Percentiles rank a stretch among this genome's conserved stretches.
These are phyloP conservation scores for Trichosporon ovoides DNA, from an alignment of 1,284 basidiomycete species.

Conservation along the genomic window DNA sequence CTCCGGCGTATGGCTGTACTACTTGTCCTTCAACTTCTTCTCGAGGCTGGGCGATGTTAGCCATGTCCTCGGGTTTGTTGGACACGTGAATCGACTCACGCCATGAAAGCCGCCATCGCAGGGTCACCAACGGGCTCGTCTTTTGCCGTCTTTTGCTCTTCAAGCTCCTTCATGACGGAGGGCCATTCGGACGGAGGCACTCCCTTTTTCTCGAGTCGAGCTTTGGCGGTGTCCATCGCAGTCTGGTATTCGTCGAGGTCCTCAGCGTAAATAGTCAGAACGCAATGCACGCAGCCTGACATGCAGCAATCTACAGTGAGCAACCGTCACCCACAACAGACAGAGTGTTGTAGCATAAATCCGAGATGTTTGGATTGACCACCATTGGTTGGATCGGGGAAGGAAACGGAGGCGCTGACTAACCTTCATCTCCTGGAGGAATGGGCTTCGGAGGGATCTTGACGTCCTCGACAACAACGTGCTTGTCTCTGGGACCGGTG, in stretches of 20 bases:
- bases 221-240: conserved; percentile 55
- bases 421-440: conserved; percentile 42
- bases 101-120: conserved; percentile 20
- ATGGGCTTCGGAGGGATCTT: conserved; percentile 36
- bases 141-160: conserved; percentile 7
- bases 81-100: too few species aligned
- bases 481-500: conserved; percentile 17
- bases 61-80: too few species aligned
- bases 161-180: conserved; percentile 28
- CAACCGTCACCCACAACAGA: background rate
- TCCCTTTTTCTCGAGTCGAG: conserved; percentile 52
- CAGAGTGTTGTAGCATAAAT: too few species aligned
- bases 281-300: conserved; percentile 83
- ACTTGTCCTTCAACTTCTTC: conserved; percentile 8
- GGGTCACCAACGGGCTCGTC: conserved; percentile 10
- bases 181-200: conserved; percentile 68
- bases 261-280: conserved; percentile 80
- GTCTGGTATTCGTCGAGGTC: conserved; percentile 61
- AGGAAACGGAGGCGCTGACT: too few species aligned
- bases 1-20: background rate
- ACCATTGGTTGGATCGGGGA: background rate
- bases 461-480: conserved; percentile 31
- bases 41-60: conserved; percentile 8
- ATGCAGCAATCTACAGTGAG: conserved; percentile 71
- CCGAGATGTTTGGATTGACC: too few species aligned